Conservation (phyloP, 2,329 filamentous ascomycete genomes). For the Trematosphaeria pertusa region DNA sequence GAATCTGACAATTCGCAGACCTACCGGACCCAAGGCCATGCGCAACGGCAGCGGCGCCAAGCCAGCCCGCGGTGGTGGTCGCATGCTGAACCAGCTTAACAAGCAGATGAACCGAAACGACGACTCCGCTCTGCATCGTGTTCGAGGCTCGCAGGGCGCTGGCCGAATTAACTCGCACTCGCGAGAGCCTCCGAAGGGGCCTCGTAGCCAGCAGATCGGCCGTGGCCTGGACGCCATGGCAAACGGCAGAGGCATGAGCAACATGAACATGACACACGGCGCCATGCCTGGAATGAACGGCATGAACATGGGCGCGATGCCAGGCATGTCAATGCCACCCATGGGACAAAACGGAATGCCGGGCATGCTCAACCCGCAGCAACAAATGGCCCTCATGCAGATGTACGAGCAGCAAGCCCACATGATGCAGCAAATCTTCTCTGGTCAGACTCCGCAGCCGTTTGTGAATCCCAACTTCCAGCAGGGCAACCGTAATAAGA, state of each 20-base stretch:
- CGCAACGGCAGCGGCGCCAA: constrained; percentile 62
- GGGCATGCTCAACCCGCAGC: constrained; percentile 67
- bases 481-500: constrained; percentile 50
- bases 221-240: constrained; percentile 44
- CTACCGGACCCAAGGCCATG: constrained; percentile 95
- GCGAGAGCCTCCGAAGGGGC: constrained; percentile 75
- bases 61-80: constrained; percentile 72
- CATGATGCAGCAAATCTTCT: constrained; percentile 50
- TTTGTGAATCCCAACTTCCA: constrained; percentile 63
- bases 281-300: constrained; percentile 36
- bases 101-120: constrained; percentile 79
- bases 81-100: constrained; percentile 84
- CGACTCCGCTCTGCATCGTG: constrained; percentile 81
- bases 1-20: constrained; percentile 63
- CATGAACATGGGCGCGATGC: constrained; percentile 41
- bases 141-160: constrained; percentile 71
- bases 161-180: constrained; percentile 82
- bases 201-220: constrained; percentile 58
- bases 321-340: constrained; percentile 36
- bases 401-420: constrained; percentile 86
- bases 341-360: constrained; percentile 55
- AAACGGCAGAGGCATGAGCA: constrained; percentile 49
- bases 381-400: constrained; percentile 76
- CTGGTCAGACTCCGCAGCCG: constrained; percentile 53
- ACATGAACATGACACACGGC: constrained; percentile 33